phyloP scores from a whole-genome alignment of 768 basidiomycete species.

The Mycena epipterygia region DNA sequence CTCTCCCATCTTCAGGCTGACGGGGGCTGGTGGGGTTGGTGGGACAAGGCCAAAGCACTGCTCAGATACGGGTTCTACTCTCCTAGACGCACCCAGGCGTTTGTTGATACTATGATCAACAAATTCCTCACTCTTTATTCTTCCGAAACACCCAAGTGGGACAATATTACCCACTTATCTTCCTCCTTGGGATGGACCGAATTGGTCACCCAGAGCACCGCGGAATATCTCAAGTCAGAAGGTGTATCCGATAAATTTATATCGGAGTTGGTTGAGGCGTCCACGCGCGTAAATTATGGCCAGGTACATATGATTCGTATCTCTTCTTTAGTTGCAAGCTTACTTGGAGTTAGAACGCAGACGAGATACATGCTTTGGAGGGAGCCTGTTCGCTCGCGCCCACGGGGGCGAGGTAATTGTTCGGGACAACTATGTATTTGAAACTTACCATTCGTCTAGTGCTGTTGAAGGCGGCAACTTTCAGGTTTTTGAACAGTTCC shows the following conservation, averaged over 20 bases:
- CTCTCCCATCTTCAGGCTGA: conserved; percentile 8
- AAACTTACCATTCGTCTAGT: conserved; percentile 21
- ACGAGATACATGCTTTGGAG: conserved; percentile 82
- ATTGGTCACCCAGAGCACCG: conserved; percentile 63
- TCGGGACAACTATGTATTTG: too few relatives aligned
- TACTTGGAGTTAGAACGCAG: conserved; percentile 63
- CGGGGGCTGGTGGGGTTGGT: conserved; percentile 69
- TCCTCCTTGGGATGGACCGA: conserved; percentile 63
- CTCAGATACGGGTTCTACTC: conserved; percentile 83
- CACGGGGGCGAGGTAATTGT: conserved; percentile 60
- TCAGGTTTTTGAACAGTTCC: conserved; percentile 86
- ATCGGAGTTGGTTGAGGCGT: conserved; percentile 82
- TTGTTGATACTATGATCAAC: conserved; percentile 68
- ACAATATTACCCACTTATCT: conserved; percentile 72
- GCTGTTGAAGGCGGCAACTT: conserved; percentile 86
- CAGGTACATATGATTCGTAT: conserved; percentile 58
- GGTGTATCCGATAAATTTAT: conserved; percentile 72
- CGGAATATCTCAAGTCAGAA: conserved; percentile 67
- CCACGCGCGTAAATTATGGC: conserved; percentile 88
- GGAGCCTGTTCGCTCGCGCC: conserved; percentile 82
- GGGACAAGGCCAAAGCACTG: conserved; percentile 79
- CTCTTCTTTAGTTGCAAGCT: neutral
- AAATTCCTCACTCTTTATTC: conserved; percentile 70
- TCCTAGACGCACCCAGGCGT: conserved; percentile 66
- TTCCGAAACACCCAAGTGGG: conserved; percentile 69